Evolutionary conservation across 495 filamentous ascomycete genomes (phyloP).

Genomic region (Amphirosellinia nigrospora): DNA sequence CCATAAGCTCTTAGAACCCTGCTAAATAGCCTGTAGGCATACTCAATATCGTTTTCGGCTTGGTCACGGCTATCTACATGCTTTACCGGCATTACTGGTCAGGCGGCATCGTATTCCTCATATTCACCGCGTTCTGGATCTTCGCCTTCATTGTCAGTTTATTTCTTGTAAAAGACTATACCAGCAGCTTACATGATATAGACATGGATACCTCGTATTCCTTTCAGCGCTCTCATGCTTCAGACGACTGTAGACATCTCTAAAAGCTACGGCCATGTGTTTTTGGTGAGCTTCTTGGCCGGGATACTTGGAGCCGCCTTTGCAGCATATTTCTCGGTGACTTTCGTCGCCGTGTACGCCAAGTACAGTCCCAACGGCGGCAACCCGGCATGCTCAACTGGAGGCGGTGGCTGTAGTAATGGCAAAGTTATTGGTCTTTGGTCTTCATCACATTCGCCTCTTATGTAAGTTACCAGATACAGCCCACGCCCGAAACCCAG

Average conservation of each 20-base stretch:
- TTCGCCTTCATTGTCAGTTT: slow-evolving; percentile 47
- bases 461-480: slow-evolving; percentile 19
- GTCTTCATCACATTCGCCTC: slow-evolving; percentile 84
- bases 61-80: slow-evolving; percentile 72
- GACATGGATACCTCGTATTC: slow-evolving; percentile 86
- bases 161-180: not conserved
- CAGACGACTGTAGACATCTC: slow-evolving; percentile 87
- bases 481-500: not conserved
- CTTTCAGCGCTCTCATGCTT: slow-evolving; percentile 88
- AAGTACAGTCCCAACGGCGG: slow-evolving; percentile 71
- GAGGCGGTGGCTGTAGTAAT: slow-evolving; percentile 70
- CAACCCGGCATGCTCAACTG: slow-evolving; percentile 70
- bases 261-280: slow-evolving; percentile 82
- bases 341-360: slow-evolving; percentile 72
- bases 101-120: slow-evolving; percentile 82
- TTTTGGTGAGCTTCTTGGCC: slow-evolving; percentile 80
- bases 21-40: slow-evolving; percentile 63
- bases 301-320: slow-evolving; percentile 77
- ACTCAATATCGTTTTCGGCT: slow-evolving; percentile 77
- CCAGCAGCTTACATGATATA: slow-evolving; percentile 48
- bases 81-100: slow-evolving; percentile 73
- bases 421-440: slow-evolving; percentile 82
- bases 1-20: slow-evolving; percentile 51
- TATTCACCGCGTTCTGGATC: slow-evolving; percentile 71
- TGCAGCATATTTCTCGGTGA: slow-evolving; percentile 67